A percentile compares a stretch with the other conserved stretches of the same genome.
Conservation (phyloP, 768 basidiomycete species). For the Chalciporus chontae region DNA sequence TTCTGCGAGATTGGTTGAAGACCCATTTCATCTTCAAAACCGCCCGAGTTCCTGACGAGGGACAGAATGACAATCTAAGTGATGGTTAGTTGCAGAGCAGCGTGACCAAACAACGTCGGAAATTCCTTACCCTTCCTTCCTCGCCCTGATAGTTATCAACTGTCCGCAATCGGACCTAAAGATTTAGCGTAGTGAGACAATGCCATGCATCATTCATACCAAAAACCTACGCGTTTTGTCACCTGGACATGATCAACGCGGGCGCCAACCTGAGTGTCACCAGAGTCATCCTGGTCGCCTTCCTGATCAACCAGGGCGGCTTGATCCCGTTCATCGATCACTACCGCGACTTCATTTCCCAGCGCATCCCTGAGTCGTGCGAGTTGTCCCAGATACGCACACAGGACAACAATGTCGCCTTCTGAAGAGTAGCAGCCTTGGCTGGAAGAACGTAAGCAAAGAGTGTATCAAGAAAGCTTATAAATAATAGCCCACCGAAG, state of each 20-base stretch:
- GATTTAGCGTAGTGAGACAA: not conserved
- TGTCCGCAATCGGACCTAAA: conserved; percentile 64
- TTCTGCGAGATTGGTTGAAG: conserved; percentile 9
- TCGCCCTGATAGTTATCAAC: conserved; percentile 80
- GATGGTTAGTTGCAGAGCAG: not conserved
- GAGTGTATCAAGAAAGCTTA: not conserved
- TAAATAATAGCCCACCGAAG: conserved; percentile 29
- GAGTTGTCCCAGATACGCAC: conserved; percentile 52
- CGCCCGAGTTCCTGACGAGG: conserved; percentile 67
- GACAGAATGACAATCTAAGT: conserved; percentile 66
- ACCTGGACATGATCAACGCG: conserved; percentile 48
- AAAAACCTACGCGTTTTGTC: conserved; percentile 43
- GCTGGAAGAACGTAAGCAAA: conserved; percentile 18
- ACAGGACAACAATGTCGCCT: conserved; percentile 53
- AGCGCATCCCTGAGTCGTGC: conserved; percentile 42
- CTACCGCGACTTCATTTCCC: conserved; percentile 48
- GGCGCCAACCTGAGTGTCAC: conserved; percentile 13
- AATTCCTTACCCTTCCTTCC: conserved; percentile 48
- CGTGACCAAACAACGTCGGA: not conserved
- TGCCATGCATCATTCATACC: not conserved
- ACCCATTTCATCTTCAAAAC: conserved; percentile 34
- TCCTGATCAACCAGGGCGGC: conserved; percentile 55
- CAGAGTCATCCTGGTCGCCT: conserved; percentile 33
- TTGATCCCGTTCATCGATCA: conserved; percentile 69
- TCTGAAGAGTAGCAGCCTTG: conserved; percentile 46